A percentile compares a stretch with the other conserved stretches of the same genome.
Conservation (phyloP, 2,329 filamentous ascomycete species). For the Fusarium coicis region DNA sequence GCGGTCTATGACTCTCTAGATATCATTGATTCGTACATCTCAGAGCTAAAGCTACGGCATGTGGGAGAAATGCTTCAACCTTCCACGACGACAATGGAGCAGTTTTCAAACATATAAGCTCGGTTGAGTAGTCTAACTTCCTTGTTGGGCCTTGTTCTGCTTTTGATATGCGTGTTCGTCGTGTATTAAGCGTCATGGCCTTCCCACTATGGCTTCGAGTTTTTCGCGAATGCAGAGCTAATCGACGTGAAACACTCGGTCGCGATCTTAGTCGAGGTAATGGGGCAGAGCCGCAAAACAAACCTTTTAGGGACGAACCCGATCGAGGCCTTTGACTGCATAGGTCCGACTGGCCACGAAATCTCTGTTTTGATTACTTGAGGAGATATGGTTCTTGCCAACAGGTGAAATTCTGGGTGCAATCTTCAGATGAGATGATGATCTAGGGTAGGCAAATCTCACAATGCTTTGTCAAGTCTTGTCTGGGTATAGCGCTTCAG, state of each 20-base stretch:
- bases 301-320: not conserved
- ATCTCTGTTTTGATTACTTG: not conserved
- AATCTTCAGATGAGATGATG: not conserved
- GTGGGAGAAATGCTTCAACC: not conserved
- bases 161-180: conserved; percentile 4
- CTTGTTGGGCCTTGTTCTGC: not conserved
- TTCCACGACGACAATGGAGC: not conserved
- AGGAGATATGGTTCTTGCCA: not conserved
- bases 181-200: conserved; percentile 17
- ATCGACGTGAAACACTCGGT: not conserved
- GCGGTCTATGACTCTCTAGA: not conserved
- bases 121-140: not conserved
- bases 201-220: conserved; percentile 8
- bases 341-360: not conserved
- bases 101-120: not conserved
- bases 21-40: not conserved
- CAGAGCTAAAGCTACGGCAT: not conserved
- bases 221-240: conserved; percentile 16
- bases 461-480: conserved; percentile 12
- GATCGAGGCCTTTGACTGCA: not conserved
- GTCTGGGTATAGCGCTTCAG: not conserved
- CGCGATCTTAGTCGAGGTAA: conserved; percentile 2
- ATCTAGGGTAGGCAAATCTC: conserved; percentile 17
- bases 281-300: conserved; percentile 3
- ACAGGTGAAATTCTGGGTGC: not conserved